Percentiles rank a stretch among this genome's conserved stretches.
phyloP scores from a whole-genome alignment of 1,139 yeast genomes.

The Kluyveromyces sp. region DNA sequence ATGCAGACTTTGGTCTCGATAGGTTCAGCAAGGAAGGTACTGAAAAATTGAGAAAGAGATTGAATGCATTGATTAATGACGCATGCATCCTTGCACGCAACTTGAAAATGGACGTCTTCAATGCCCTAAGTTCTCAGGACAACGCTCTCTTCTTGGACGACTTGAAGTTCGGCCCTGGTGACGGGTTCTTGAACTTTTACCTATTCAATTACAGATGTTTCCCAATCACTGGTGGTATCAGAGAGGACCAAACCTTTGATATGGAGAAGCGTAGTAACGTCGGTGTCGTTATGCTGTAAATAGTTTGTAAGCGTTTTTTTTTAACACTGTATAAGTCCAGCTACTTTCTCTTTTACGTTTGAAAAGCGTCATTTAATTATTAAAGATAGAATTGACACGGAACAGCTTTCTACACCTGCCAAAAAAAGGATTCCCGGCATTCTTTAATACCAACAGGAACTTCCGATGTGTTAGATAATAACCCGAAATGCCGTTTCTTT shows the following conservation, averaged over 20 bases:
- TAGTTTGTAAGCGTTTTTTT: neutral
- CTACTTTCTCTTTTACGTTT: too few species aligned
- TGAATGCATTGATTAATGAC: slow-evolving; percentile 57
- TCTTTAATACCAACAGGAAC: too few species aligned
- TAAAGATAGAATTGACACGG: too few species aligned
- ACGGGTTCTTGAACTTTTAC: slow-evolving; percentile 84
- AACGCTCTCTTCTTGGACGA: slow-evolving; percentile 74
- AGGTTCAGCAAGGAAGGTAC: slow-evolving; percentile 30
- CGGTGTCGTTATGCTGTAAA: slow-evolving; percentile 75
- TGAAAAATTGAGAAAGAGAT: slow-evolving; percentile 44
- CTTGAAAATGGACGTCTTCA: slow-evolving; percentile 77
- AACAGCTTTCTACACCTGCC: too few species aligned
- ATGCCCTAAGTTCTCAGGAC: slow-evolving; percentile 86
- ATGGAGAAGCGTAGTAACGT: slow-evolving; percentile 62
- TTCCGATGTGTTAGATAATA: neutral
- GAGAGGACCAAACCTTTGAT: slow-evolving; percentile 41
- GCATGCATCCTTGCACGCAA: slow-evolving; percentile 65
- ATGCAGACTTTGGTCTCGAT: slow-evolving; percentile 37
- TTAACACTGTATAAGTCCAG: too few species aligned
- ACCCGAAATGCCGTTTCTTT: neutral
- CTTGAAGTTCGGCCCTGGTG: slow-evolving; percentile 88
- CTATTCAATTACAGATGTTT: slow-evolving; percentile 82
- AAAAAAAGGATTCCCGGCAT: too few species aligned
- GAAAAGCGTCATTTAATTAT: too few species aligned
- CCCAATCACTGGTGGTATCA: slow-evolving; percentile 73